Evolutionary conservation across 257 asterid genomes (phyloP).

Genomic region (Ilex aquifolium): DNA sequence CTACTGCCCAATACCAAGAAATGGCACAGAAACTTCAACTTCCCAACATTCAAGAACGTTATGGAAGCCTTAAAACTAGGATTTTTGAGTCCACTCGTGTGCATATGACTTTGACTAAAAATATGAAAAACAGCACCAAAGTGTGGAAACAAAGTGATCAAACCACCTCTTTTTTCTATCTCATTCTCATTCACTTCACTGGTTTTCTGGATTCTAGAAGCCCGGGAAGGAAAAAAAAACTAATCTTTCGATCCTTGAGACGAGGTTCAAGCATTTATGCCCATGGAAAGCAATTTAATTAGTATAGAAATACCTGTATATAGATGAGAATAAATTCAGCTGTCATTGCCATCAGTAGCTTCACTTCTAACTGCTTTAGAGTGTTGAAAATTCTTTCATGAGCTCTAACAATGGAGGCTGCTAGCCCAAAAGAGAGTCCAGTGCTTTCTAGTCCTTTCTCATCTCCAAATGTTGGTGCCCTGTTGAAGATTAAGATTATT

Average conservation of each 20-base stretch:
- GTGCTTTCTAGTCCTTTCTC: constrained; percentile 43
- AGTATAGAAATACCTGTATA: not conserved
- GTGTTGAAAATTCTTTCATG: not conserved
- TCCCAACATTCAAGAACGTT: constrained; percentile 28
- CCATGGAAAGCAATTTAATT: constrained; percentile 11
- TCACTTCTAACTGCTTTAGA: not conserved
- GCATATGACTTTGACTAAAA: constrained; percentile 31
- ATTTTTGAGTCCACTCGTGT: constrained; percentile 39
- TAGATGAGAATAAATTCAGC: not conserved
- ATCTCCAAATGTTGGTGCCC: constrained; percentile 59
- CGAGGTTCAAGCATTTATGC: constrained; percentile 35
- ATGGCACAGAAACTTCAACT: constrained; percentile 15
- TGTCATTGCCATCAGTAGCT: not conserved
- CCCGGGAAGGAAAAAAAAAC: not conserved
- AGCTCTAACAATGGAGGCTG: constrained; percentile 16
- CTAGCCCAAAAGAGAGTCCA: constrained; percentile 22
- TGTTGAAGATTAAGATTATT: constrained; percentile 65
- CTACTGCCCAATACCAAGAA: constrained; percentile 5
- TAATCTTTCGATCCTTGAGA: constrained; percentile 24
- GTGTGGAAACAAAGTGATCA: not conserved
- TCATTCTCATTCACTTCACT: constrained; percentile 8
- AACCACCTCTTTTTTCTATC: not conserved
- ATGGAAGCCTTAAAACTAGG: constrained; percentile 40
- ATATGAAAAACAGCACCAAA: not conserved
- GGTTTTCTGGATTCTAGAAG: constrained; percentile 24